These are phyloP conservation scores for Oldenlandia corymbosa DNA, from an alignment of 257 asterid genomes.

Conservation along the genomic window DNA sequence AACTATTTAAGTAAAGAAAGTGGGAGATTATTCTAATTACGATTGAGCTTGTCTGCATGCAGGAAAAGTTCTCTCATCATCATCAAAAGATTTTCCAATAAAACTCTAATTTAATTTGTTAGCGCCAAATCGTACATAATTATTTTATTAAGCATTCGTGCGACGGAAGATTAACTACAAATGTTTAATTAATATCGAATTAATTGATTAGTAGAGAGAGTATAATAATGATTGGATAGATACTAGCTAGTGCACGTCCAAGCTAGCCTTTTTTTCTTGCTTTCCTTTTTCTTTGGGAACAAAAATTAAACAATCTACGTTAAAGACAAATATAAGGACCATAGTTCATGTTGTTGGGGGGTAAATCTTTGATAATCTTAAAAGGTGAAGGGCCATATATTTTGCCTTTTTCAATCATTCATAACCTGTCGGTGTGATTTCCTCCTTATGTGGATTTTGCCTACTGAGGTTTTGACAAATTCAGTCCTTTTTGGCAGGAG, in stretches of 20 bases:
- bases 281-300: too few relatives aligned
- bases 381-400: too few relatives aligned
- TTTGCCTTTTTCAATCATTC: too few relatives aligned
- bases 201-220: too few relatives aligned
- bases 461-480: too few relatives aligned
- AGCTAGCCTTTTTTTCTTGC: too few relatives aligned
- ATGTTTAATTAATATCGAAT: neutral
- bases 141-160: slow-evolving; percentile 9
- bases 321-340: too few relatives aligned
- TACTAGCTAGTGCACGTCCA: neutral
- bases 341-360: too few relatives aligned
- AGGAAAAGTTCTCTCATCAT: slow-evolving; percentile 17
- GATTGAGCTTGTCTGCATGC: slow-evolving; percentile 2
- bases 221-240: neutral
- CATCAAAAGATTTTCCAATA: slow-evolving; percentile 6
- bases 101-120: slow-evolving; percentile 3
- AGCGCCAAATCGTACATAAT: neutral
- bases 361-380: too few relatives aligned
- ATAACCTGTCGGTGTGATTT: slow-evolving; percentile 10
- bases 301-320: too few relatives aligned
- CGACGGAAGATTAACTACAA: neutral
- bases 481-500: too few relatives aligned
- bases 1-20: slow-evolving; percentile 1
- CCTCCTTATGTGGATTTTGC: neutral
- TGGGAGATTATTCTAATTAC: neutral